phyloP scores from a whole-genome alignment of 1,139 yeast genomes.

The Blastobotrys buckinghamii region DNA sequence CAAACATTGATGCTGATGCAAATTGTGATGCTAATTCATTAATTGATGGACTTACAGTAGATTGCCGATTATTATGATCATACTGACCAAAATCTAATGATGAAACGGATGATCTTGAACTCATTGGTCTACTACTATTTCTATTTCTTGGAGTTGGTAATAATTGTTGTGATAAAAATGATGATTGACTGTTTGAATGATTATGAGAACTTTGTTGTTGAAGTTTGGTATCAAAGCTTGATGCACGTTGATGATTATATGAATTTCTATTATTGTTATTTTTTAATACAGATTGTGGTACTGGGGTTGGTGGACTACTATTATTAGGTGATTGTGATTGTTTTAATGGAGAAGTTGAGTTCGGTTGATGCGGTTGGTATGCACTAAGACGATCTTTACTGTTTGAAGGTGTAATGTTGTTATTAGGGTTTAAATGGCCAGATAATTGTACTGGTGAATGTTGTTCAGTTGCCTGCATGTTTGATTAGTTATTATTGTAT shows the following conservation, averaged over 20 bases:
- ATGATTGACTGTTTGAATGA: conserved; percentile 6
- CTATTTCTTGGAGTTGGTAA: conserved; percentile 5
- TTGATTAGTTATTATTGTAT: neutral
- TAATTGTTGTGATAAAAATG: conserved; percentile 3
- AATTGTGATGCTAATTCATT: conserved; percentile 23
- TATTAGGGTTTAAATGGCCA: neutral
- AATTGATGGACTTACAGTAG: conserved; percentile 19
- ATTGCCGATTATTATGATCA: conserved; percentile 9
- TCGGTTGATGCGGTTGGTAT: neutral
- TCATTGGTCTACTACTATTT: conserved; percentile 10
- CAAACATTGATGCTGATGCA: conserved; percentile 28
- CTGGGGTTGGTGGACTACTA: neutral
- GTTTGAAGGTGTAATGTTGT: neutral
- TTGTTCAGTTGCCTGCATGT: conserved; percentile 6
- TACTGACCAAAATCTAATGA: conserved; percentile 13
- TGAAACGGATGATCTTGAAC: conserved; percentile 15
- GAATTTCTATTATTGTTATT: neutral
- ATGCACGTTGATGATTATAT: conserved; percentile 5
- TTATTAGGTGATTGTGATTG: neutral
- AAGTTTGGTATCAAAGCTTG: neutral
- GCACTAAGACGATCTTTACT: neutral
- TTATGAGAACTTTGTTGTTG: neutral
- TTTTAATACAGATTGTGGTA: neutral
- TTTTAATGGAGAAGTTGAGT: neutral
- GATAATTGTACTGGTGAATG: neutral